Evolutionary conservation across 1,284 basidiomycete species (phyloP).

Genomic region (Singerocomus inundabilis): DNA sequence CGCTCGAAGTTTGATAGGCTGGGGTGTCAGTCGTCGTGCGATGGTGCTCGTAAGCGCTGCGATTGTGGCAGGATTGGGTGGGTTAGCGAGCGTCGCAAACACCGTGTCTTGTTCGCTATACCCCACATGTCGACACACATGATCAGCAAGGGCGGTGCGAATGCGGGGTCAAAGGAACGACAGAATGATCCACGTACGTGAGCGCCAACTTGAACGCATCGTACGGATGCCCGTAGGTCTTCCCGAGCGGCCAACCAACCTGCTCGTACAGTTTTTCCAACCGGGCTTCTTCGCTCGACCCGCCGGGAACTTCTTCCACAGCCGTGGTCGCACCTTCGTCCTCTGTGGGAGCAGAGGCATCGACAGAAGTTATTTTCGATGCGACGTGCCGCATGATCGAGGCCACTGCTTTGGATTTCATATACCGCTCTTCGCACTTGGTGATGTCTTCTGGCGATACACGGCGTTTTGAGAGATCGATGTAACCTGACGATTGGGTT

Average conservation of each 20-base stretch:
- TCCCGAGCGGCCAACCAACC: constrained; percentile 91
- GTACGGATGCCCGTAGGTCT: constrained; percentile 93
- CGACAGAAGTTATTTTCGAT: constrained; percentile 70
- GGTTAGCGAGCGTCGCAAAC: constrained; percentile 68
- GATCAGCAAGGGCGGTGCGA: neutral
- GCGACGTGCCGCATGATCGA: constrained; percentile 95
- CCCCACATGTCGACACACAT: constrained; percentile 1
- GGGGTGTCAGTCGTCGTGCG: constrained; percentile 92
- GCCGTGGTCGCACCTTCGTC: constrained; percentile 9
- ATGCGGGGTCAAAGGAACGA: neutral
- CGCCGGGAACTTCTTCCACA: constrained; percentile 38
- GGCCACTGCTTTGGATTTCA: constrained; percentile 95
- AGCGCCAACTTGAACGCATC: constrained; percentile 98
- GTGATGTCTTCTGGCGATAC: constrained; percentile 99
- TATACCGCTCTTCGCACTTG: constrained; percentile 98
- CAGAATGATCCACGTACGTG: constrained; percentile 57
- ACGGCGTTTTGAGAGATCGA: constrained; percentile 97
- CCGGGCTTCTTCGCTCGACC: constrained; percentile 66
- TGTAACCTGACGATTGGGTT: constrained; percentile 71
- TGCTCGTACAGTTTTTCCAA: constrained; percentile 87
- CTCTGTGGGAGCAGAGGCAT: constrained; percentile 23
- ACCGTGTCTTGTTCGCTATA: constrained; percentile 86
- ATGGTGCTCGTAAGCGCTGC: constrained; percentile 82
- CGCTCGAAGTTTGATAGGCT: constrained; percentile 98
- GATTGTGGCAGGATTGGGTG: constrained; percentile 61